Base-by-base conservation (phyloP, 176 grass and related monocot species). In the Juncus effusus region DNA sequence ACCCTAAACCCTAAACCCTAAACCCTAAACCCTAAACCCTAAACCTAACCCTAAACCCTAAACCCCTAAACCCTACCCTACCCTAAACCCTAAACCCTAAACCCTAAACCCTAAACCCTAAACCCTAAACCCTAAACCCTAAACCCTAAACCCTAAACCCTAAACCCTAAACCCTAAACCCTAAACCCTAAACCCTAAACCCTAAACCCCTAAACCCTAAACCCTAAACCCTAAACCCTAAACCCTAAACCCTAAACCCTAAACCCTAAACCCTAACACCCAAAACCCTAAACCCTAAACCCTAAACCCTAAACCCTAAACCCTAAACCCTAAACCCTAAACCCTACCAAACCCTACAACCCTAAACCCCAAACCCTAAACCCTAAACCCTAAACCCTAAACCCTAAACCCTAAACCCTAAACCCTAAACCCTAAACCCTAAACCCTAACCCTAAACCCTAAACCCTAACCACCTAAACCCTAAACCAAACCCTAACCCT, bases 311-410 rank as follows among this genome's bases (percentile, higher is more conserved):
- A 72, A 72, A 56, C 66, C 66, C 45, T 38, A 70, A 70, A 70
- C 65, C 65, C 65, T 72, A 72, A 72, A 72, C 67, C 67, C 10
- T 70, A 70, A 72, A 59, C 68, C 68, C 68, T 59, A 72, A n/a
- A n/a, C n/a, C n/a, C n/a, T n/a, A n/a, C n/a, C n/a, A n/a, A n/a
- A n/a, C n/a, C n/a, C n/a, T n/a, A n/a, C n/a, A n/a, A n/a, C n/a
- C n/a, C n/a, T n/a, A n/a, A n/a, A n/a, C n/a, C n/a, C n/a, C n/a
- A n/a, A 72, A 72, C 66, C 66, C 66, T 53, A 59, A 72, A 72
- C 50, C 68, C 68, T 40, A 40, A 72, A 72, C 50, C 68, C 68
- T 59, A 72, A 72, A n/a, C n/a, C 66, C 66, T 38, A 70, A 70
- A 70, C 66, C 61, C 66, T 57, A 70, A 72, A 72, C 51, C 68